Evolutionary conservation across 352 stramenopile species (phyloP).

Genomic region (Phytophthora pisi): DNA sequence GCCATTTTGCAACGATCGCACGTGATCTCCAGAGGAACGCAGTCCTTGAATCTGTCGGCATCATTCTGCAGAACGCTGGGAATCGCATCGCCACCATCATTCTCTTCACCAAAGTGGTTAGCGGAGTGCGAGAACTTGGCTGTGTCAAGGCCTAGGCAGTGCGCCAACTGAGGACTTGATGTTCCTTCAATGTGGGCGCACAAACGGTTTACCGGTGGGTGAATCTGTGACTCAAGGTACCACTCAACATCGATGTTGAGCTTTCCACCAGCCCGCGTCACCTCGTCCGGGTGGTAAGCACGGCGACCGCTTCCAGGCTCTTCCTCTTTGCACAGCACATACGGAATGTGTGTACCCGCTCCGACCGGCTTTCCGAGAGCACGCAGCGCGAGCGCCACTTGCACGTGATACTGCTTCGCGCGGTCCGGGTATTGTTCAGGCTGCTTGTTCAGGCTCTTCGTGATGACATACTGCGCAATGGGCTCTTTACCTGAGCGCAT

Average conservation of each 20-base stretch:
- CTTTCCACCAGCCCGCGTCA: slow-evolving; percentile 71
- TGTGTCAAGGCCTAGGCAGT: slow-evolving; percentile 97
- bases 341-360: slow-evolving; percentile 98
- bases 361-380: slow-evolving; percentile 96
- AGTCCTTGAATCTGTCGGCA: slow-evolving; percentile 90
- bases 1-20: slow-evolving; percentile 70
- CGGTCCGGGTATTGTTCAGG: slow-evolving; percentile 97
- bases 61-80: slow-evolving; percentile 90
- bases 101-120: slow-evolving; percentile 85
- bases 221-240: slow-evolving; percentile 97
- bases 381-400: slow-evolving; percentile 97
- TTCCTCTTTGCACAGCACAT: slow-evolving; percentile 95
- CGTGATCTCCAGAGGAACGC: slow-evolving; percentile 73
- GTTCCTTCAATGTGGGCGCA: slow-evolving; percentile 99
- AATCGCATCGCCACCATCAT: slow-evolving; percentile 84
- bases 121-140: slow-evolving; percentile 91
- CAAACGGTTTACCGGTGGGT: slow-evolving; percentile 97
- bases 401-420: slow-evolving; percentile 97
- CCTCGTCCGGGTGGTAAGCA: slow-evolving; percentile 90
- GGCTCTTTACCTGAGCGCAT: slow-evolving; percentile 95
- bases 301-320: slow-evolving; percentile 72
- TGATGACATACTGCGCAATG: slow-evolving; percentile 99
- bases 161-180: slow-evolving; percentile 92
- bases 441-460: slow-evolving; percentile 99
- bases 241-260: slow-evolving; percentile 95